phyloP scores from a whole-genome alignment of 108 stramenopile species.

The Skeletonema potamos region DNA sequence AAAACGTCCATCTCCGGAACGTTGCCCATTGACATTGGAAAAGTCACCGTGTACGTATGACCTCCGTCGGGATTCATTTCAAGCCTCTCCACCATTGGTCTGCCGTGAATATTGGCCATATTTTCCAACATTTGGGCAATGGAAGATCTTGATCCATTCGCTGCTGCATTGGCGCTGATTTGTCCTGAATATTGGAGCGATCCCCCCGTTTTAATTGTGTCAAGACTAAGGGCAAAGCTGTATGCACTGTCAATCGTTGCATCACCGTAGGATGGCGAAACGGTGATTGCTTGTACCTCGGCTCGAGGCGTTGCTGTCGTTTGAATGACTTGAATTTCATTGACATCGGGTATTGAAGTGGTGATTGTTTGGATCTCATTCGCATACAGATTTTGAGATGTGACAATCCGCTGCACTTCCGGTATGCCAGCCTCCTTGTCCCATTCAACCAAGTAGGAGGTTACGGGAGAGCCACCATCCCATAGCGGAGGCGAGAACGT shows the following conservation, averaged over 20 bases:
- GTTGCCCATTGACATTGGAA: slow-evolving; percentile 66
- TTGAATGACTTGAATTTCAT: slow-evolving; percentile 70
- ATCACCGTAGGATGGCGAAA: slow-evolving; percentile 48
- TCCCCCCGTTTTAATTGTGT: slow-evolving; percentile 49
- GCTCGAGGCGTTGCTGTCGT: slow-evolving; percentile 45
- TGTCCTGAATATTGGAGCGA: slow-evolving; percentile 65
- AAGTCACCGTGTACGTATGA: slow-evolving; percentile 71
- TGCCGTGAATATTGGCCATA: slow-evolving; percentile 56
- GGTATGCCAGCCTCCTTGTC: slow-evolving; percentile 73
- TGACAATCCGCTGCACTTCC: slow-evolving; percentile 74
- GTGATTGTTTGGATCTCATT: slow-evolving; percentile 83
- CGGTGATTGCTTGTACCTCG: slow-evolving; percentile 73
- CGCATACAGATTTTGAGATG: slow-evolving; percentile 66
- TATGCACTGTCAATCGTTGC: slow-evolving; percentile 46
- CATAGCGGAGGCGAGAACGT: slow-evolving; percentile 42
- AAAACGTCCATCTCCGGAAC: slow-evolving; percentile 66
- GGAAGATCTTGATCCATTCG: slow-evolving; percentile 39
- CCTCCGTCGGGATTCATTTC: slow-evolving; percentile 53
- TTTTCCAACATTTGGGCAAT: slow-evolving; percentile 58
- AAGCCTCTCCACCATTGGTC: slow-evolving; percentile 38
- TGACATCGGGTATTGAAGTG: slow-evolving; percentile 51
- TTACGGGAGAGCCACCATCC: slow-evolving; percentile 44
- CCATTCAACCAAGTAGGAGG: slow-evolving; percentile 68
- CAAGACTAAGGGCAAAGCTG: slow-evolving; percentile 57
- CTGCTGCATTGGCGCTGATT: slow-evolving; percentile 56